Evolutionary conservation across 1,284 basidiomycete species (phyloP), one percentile per base, ranked within the genome.

Genomic region (Chondrostereum purpureum): DNA sequence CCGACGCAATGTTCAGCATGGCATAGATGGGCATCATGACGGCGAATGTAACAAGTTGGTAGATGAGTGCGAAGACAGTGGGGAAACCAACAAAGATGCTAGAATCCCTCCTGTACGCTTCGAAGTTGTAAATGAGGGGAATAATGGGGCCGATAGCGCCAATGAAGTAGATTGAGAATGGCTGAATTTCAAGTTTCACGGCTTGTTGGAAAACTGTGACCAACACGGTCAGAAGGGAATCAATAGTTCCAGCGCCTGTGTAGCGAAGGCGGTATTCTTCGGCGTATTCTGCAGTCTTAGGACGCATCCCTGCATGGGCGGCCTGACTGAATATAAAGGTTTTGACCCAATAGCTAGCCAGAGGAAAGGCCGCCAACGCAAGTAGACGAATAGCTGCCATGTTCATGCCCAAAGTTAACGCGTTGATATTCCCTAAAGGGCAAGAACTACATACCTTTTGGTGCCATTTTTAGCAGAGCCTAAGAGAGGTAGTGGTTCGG

Each of bases 171-270:
- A 54, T 55, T 21, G 64, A 46, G 36, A 67, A 58, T 4, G 62
- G 55, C 10, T 51, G 45, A 40, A 58, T 54, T 12, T 47, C 21
- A 5, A 55, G 47, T 18, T 59, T 50, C 49, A 72, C 58, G 16
- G 62, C 45, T 4, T 55, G 50, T 8, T 69, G 61, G 47, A 73
- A 75, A 53, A 73, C 67, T 3, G 53, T 37, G 43, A 71, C 64
- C 10, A 45, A 34, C 8, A 27, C 20, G 36, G 31, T 24, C 4
- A 45, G 36, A 27, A 16, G 14, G 3, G 5, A 4, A 17, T 45
- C 43, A 21, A 45, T 12, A 17, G 13, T 3, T 5, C 20, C 14
- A 6, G 33, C 19, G 12, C 43, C 36, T 14, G 36, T 39, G 22
- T 45, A 45, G 5, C 20, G 11, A 4, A 23, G 36, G 22, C 14